A percentile compares a stretch with the other conserved stretches of the same genome.
Conservation (phyloP, 371 early-diverging fungal genomes). For the Mucor plumbeus region DNA sequence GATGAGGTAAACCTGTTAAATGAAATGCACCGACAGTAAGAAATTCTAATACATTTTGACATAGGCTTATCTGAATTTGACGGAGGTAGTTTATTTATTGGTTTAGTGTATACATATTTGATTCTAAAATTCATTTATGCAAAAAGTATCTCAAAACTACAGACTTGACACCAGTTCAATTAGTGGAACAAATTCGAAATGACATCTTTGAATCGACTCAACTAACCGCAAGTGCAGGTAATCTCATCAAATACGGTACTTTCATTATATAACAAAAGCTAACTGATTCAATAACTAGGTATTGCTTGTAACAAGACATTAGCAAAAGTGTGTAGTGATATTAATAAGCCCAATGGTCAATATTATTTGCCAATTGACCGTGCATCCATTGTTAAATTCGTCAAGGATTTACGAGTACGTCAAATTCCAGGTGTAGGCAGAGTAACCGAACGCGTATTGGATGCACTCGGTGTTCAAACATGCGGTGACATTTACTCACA, state of each 20-base stretch:
- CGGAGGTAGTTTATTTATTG: constrained; percentile 37
- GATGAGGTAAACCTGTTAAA: constrained; percentile 55
- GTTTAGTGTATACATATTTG: not conserved
- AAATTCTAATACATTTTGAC: not conserved
- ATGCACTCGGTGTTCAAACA: constrained; percentile 40
- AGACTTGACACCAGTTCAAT: constrained; percentile 49
- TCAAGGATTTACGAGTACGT: constrained; percentile 36
- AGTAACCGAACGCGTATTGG: constrained; percentile 52
- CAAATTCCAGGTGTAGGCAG: constrained; percentile 55
- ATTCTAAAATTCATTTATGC: not conserved
- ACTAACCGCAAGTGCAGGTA: constrained; percentile 70
- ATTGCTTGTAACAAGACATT: constrained; percentile 68
- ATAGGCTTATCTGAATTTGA: constrained; percentile 67
- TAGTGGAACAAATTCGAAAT: constrained; percentile 59
- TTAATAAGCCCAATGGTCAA: constrained; percentile 76
- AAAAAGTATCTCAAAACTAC: constrained; percentile 41
- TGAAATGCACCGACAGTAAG: not conserved
- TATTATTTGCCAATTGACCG: constrained; percentile 41
- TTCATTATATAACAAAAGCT: no score
- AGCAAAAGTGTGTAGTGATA: constrained; percentile 64
- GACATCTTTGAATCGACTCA: constrained; percentile 60
- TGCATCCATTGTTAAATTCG: constrained; percentile 34
- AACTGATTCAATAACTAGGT: constrained; percentile 25
- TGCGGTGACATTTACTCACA: constrained; percentile 46
- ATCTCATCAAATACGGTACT: no score